A percentile compares a stretch with the other conserved stretches of the same genome.
Conservation (phyloP, 441 rosid species). For the Sinapis alba region DNA sequence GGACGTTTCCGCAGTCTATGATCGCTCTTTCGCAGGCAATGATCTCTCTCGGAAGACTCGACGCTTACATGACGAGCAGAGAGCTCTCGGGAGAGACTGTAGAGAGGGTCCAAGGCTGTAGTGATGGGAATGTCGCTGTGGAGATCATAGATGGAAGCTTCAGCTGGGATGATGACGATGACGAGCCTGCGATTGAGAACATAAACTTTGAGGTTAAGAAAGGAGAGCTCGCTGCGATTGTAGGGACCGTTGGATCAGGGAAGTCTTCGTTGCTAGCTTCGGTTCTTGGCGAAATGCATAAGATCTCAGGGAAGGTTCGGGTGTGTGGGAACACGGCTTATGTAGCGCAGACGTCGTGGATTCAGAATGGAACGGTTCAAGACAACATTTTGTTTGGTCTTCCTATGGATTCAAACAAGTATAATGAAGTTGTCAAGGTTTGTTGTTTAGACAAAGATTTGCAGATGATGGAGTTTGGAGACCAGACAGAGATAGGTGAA, state of each 20-base stretch:
- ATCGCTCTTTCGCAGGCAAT: constrained; percentile 90
- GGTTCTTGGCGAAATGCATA: constrained; percentile 97
- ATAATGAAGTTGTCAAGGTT: constrained; percentile 70
- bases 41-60: constrained; percentile 85
- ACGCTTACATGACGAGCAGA: constrained; percentile 72
- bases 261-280: constrained; percentile 86
- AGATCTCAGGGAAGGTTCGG: constrained; percentile 71
- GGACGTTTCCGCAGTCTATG: constrained; percentile 92
- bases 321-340: constrained; percentile 84
- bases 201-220: constrained; percentile 67
- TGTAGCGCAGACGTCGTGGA: constrained; percentile 96
- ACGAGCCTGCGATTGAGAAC: constrained; percentile 54
- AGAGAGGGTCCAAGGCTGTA: constrained; percentile 52
- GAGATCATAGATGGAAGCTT: constrained; percentile 72
- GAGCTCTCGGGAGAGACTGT: constrained; percentile 63
- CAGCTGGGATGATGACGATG: constrained; percentile 83
- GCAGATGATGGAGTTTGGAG: constrained; percentile 94
- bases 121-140: constrained; percentile 61
- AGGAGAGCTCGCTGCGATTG: constrained; percentile 85
- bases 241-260: constrained; percentile 92
- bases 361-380: constrained; percentile 85
- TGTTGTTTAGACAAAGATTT: constrained; percentile 86
- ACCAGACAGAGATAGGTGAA: constrained; percentile 96
- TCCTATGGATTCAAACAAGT: constrained; percentile 64
- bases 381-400: constrained; percentile 86